A percentile compares a stretch with the other conserved stretches of the same genome.
These are phyloP conservation scores for Salvia miltiorrhiza DNA, from an alignment of 257 asterid species.

Conservation along the genomic window DNA sequence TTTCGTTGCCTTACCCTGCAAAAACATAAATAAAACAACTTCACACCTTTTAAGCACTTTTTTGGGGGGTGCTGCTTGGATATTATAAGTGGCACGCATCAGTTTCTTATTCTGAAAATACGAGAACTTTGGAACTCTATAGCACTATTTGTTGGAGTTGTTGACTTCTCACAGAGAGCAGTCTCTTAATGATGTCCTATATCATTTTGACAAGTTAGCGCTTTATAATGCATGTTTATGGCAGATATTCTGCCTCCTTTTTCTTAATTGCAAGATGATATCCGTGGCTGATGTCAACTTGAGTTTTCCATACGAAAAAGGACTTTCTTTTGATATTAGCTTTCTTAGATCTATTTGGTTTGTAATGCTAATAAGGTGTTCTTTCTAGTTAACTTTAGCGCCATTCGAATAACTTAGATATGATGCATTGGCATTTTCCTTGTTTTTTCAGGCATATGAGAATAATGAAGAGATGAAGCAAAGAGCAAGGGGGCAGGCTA, in stretches of 20 bases:
- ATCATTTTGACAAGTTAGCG: background rate
- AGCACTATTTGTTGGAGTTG: background rate
- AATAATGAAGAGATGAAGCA: slow-evolving; percentile 62
- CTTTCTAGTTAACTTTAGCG: slow-evolving; percentile 14
- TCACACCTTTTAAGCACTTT: background rate
- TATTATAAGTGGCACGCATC: background rate
- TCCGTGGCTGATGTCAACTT: background rate
- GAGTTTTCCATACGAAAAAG: background rate
- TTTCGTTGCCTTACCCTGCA: background rate
- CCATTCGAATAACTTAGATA: slow-evolving; percentile 8
- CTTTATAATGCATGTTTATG: background rate
- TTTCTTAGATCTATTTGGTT: background rate
- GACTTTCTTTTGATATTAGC: background rate
- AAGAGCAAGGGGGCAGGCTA: slow-evolving; percentile 60
- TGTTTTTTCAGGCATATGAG: slow-evolving; percentile 59
- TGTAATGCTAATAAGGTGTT: slow-evolving; percentile 10
- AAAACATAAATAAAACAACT: background rate
- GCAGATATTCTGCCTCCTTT: background rate
- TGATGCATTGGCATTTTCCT: slow-evolving; percentile 7
- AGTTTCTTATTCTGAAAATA: background rate
- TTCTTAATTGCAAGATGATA: background rate
- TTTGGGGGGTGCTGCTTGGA: background rate
- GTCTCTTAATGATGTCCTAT: background rate
- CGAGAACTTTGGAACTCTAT: background rate
- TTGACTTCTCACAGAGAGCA: background rate